These are phyloP conservation scores for Spathaspora arborariae DNA, from an alignment of 805 yeast genomes.

Conservation along the genomic window DNA sequence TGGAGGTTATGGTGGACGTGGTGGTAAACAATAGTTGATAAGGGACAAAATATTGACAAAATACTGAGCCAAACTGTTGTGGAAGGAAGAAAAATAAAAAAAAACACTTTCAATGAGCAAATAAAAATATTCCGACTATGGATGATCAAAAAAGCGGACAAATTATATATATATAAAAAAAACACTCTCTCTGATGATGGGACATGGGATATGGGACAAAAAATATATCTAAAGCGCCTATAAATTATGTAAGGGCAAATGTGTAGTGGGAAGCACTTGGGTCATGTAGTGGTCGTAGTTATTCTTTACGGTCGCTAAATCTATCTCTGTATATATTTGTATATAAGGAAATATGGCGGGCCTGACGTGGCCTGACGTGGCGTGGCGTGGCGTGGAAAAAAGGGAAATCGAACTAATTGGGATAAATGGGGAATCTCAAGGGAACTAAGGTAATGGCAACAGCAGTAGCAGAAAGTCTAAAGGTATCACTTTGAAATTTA, in stretches of 20 bases:
- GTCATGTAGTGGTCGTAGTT: neutral
- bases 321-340: neutral
- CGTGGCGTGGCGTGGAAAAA: too few species aligned
- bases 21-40: neutral
- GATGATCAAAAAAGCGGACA: neutral
- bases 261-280: constrained; percentile 1
- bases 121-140: neutral
- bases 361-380: too few species aligned
- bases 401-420: too few species aligned
- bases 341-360: constrained; percentile 1
- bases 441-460: too few species aligned
- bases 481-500: neutral
- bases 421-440: too few species aligned
- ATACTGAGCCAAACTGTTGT: neutral
- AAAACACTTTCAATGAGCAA: neutral
- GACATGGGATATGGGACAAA: neutral
- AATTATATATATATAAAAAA: neutral
- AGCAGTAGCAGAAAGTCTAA: neutral
- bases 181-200: neutral
- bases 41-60: too few species aligned
- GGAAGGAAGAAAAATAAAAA: neutral
- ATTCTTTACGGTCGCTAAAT: neutral
- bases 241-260: neutral
- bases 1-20: neutral
- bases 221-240: neutral